Percentiles rank a stretch among this genome's conserved stretches.
These are phyloP conservation scores for Aureococcus anophagefferens DNA, from an alignment of 108 stramenopile genomes.

Conservation along the genomic window DNA sequence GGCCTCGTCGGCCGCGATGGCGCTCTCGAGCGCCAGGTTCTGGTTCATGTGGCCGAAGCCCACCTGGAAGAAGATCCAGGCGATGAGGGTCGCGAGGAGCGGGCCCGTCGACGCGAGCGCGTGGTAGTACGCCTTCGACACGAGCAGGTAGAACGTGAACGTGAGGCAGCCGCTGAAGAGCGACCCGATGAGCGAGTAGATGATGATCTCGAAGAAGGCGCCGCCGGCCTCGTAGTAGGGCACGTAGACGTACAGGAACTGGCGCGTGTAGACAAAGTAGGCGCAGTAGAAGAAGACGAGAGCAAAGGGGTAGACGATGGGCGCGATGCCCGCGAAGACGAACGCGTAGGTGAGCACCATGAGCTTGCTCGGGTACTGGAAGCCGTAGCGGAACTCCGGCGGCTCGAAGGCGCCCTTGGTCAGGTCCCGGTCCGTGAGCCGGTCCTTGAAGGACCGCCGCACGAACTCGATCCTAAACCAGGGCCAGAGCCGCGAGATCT, in stretches of 20 bases:
- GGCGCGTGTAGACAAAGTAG: slow-evolving; percentile 75
- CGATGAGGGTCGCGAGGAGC: too few species aligned
- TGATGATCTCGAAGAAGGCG: slow-evolving; percentile 33
- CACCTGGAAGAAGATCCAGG: too few species aligned
- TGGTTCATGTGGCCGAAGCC: too few species aligned
- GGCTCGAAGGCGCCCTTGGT: slow-evolving; percentile 13
- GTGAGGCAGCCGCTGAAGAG: too few species aligned
- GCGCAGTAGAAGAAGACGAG: slow-evolving; percentile 61
- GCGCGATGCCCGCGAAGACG: slow-evolving; percentile 63
- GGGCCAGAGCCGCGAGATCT: background rate
- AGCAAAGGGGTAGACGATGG: slow-evolving; percentile 67
- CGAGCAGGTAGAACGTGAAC: too few species aligned
- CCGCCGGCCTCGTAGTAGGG: slow-evolving; percentile 56
- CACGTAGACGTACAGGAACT: slow-evolving; percentile 63
- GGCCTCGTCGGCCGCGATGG: too few species aligned
- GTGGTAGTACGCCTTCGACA: too few species aligned
- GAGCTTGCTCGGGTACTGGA: slow-evolving; percentile 70
- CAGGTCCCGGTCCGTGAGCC: background rate
- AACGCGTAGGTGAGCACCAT: slow-evolving; percentile 73
- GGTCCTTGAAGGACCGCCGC: background rate
- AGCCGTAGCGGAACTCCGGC: slow-evolving; percentile 52
- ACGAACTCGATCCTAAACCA: too few species aligned
- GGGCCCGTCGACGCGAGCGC: too few species aligned
- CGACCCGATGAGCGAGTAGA: too few species aligned
- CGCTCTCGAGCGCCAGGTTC: too few species aligned